phyloP scores from a whole-genome alignment of 495 filamentous ascomycete species.

The Penicillium malachiteum region DNA sequence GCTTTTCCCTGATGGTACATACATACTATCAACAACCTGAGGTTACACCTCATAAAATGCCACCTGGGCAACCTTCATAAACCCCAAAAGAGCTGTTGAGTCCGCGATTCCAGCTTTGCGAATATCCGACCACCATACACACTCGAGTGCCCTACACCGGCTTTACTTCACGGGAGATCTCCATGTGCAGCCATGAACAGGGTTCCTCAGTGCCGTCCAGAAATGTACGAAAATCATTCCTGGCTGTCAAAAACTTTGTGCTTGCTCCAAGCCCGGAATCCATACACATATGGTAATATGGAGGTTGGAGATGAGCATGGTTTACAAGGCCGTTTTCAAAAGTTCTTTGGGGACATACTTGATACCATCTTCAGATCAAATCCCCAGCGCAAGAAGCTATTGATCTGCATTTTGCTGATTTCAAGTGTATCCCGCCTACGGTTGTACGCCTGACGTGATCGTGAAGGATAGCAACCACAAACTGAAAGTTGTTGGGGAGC shows the following conservation, averaged over 20 bases:
- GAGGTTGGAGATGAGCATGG: conserved; percentile 10
- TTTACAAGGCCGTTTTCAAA: conserved; percentile 9
- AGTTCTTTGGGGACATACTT: conserved; percentile 8
- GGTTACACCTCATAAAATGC: too few species aligned
- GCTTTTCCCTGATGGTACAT: too few species aligned
- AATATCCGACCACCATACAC: neutral
- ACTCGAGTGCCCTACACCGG: too few species aligned
- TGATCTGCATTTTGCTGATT: conserved; percentile 10
- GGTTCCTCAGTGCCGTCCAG: too few species aligned
- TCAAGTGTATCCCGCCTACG: conserved; percentile 6
- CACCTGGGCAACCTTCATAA: too few species aligned
- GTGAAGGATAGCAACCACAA: conserved; percentile 7
- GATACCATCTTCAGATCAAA: conserved; percentile 7
- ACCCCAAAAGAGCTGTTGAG: too few species aligned
- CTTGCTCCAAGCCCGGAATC: neutral
- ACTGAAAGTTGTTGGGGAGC: conserved; percentile 8
- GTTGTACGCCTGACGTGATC: conserved; percentile 10
- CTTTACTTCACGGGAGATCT: too few species aligned
- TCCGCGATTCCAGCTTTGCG: too few species aligned
- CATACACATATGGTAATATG: neutral
- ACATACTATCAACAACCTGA: too few species aligned
- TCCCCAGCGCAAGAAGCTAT: conserved; percentile 1
- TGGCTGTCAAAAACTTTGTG: too few species aligned
- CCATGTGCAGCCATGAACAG: too few species aligned
- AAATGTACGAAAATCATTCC: too few species aligned